Evolutionary conservation across 371 early-diverging fungal species (phyloP), one percentile per base, ranked within the genome.

Genomic region (Apophysomyces variabilis): DNA sequence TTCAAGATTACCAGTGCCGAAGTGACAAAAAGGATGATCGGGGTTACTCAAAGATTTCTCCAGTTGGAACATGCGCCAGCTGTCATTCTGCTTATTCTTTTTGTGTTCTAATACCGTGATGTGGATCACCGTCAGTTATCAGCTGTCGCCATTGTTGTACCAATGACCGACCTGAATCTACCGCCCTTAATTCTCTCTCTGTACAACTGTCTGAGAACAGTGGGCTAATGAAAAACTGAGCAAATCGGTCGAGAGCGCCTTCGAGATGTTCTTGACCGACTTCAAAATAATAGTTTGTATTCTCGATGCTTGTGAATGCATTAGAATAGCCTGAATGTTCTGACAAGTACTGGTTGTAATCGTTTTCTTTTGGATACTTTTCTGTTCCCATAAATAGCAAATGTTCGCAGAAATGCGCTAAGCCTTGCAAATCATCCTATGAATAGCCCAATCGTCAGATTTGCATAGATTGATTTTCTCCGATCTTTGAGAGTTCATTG

Each of bases 361-460:
- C 96, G 72, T 96, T 97, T 72, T 97, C 99, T 57, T 84, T 79
- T n/a, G 97, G 99, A 75, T 96, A 97, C 79, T 95, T 92, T 66
- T 87, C 78, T 6, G 85, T 87, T 45, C 88, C 88, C 96, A 98
- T 92, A 76, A 98, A 97, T 45, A 97, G 82, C 73, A 99, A 75
- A 77, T 99, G 99, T 76, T 99, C 99, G 74, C 95, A 93, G 74
- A 99, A 99, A 80, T 99, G 99, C 12, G 99, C 99, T 65, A 99
- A 78, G 0, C 99, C 99, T 70, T 91, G 93, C 44, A 91, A 79
- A 59, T 87, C 86, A 57, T 82, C 73, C 81, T 82, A 74, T 45
- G 38, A 64, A 35, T 14, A 62, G 37, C 26, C 32, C 0, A 62
- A 58, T 18, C 38, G 21, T 60, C 41, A 45, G 47, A 47, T 38